A percentile compares a stretch with the other conserved stretches of the same genome.
Evolutionary conservation across 225 moss, liverwort and hornwort genomes (phyloP).

Genomic region (Pseudisothecium myosuroides): DNA sequence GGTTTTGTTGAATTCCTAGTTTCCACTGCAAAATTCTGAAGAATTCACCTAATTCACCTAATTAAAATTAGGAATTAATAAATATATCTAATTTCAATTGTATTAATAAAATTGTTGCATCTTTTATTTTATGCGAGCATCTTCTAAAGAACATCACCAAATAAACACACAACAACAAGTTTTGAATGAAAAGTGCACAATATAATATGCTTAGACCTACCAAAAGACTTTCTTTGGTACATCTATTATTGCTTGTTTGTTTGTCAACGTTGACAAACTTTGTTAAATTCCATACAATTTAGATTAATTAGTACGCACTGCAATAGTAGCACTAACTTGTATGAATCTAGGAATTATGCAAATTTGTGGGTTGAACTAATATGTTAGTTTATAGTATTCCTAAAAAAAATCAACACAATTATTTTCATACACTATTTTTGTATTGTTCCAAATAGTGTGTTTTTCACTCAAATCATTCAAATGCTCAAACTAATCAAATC

Average conservation of each 20-base stretch:
- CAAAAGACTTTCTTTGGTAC: too few relatives aligned
- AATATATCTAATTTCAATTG: background rate
- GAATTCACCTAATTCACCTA: too few relatives aligned
- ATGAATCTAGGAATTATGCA: background rate
- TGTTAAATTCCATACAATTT: background rate
- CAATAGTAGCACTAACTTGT: background rate
- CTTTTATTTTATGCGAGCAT: background rate
- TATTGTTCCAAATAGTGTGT: background rate
- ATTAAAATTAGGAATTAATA: too few relatives aligned
- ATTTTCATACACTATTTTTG: background rate
- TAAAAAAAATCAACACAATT: background rate
- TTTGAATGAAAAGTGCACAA: background rate
- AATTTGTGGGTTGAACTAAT: background rate
- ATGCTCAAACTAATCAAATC: background rate
- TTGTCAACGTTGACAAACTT: background rate
- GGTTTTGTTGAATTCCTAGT: too few relatives aligned
- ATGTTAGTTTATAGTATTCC: rapidly evolving
- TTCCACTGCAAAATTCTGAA: too few relatives aligned
- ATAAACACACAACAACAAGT: background rate
- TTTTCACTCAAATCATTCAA: background rate
- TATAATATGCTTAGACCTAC: background rate
- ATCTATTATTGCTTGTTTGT: background rate
- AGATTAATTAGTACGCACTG: rapidly evolving
- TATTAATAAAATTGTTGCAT: background rate
- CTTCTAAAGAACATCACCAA: rapidly evolving